Evolutionary conservation across 2,329 filamentous ascomycete genomes (phyloP), one percentile per base, ranked within the genome.

Genomic region (Colletotrichum sp.): DNA sequence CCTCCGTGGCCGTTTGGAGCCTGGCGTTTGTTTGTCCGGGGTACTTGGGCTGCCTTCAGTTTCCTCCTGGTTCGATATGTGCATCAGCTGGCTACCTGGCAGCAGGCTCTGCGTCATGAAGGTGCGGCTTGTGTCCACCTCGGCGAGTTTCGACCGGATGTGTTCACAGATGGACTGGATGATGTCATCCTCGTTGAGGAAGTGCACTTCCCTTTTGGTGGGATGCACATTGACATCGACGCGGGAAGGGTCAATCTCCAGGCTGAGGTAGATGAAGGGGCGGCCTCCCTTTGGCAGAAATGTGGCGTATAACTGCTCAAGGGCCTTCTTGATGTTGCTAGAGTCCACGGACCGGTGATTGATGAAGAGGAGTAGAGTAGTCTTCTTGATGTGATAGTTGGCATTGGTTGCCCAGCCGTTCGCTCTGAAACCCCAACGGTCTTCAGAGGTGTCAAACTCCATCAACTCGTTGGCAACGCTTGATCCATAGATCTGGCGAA

Each of bases 191-290:
- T 99, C 97, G 77, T 99, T 98, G 26, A 99, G 89, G 80, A 99
- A 99, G 81, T 99, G 97, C 24, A 99, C 97, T 82, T 99, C 96
- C 67, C 95, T 91, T 84, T 99, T 99, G 0, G 97, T 99, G 0
- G 97, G 97, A 84, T 99, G 97, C 1, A 99, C 94, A 80, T 99
- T 99, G 82, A 99, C 98, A 83, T 99, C 97, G 6, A 99, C 95
- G 69, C 96, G 90, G 30, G 94, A 92, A 2, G 97, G 96, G 80
- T 99, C 96, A 73, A 99, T 98, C 76, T 98, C 95, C 4, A 99
- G 89, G 81, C 94, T 97, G 30, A 99, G 89, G 82, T 99, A 99
- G 73, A 96, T 89, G 83, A 99, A 99, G 0, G 97, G 97, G 82
- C 98, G 97, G 3, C 96, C 95, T 39, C 95, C 95, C 85, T 99